These are phyloP conservation scores for Alternaria sp. DNA, from an alignment of 2,329 filamentous ascomycete species.

Conservation along the genomic window DNA sequence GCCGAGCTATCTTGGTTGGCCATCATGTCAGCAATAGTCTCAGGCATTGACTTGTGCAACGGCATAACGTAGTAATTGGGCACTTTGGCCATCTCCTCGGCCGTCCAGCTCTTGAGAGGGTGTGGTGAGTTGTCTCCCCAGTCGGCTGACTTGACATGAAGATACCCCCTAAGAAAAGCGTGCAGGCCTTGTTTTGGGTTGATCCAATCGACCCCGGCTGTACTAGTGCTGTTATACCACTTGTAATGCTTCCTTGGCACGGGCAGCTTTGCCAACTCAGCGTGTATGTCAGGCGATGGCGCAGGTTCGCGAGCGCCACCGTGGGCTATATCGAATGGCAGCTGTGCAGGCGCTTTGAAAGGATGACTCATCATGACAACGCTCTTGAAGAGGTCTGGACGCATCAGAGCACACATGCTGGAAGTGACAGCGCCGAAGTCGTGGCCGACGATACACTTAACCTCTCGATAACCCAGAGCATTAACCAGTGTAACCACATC, in stretches of 20 bases:
- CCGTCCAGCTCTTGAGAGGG: constrained; percentile 63
- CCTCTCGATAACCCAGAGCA: constrained; percentile 64
- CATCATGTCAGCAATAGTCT: constrained; percentile 64
- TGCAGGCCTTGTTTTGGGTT: constrained; percentile 60
- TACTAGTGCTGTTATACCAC: constrained; percentile 65
- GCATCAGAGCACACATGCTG: constrained; percentile 64
- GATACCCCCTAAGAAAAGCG: constrained; percentile 69
- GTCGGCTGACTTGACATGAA: constrained; percentile 70
- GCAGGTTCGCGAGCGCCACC: constrained; percentile 27
- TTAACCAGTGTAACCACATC: constrained; percentile 68
- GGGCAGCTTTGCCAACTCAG: constrained; percentile 59
- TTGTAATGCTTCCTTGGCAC: constrained; percentile 73
- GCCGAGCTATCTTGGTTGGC: constrained; percentile 55
- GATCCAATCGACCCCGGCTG: constrained; percentile 57
- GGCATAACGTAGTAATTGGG: constrained; percentile 75
- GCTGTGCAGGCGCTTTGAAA: constrained; percentile 60
- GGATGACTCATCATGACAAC: constrained; percentile 71
- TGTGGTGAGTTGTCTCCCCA: constrained; percentile 63
- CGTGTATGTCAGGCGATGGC: constrained; percentile 57
- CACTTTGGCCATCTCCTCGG: constrained; percentile 63
- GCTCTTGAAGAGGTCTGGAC: constrained; percentile 69
- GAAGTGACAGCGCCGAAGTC: constrained; percentile 70
- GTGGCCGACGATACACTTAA: constrained; percentile 68
- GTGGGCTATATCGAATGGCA: constrained; percentile 57
- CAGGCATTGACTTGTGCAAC: constrained; percentile 63